Conservation (phyloP, 2,329 filamentous ascomycete genomes). For the Aspergillus sp. region DNA sequence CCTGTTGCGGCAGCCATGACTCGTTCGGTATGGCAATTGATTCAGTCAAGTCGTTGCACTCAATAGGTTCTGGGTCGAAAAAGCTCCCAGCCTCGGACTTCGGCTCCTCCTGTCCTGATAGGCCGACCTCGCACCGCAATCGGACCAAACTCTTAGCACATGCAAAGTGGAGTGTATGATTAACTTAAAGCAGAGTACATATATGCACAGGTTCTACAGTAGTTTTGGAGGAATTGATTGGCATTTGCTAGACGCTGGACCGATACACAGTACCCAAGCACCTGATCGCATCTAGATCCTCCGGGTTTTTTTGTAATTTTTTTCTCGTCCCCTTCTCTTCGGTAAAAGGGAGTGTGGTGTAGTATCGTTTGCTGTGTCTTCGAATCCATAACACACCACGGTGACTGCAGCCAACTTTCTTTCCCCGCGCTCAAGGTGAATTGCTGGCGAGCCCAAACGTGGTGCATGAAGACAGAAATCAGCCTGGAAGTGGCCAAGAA, state of each 20-base stretch:
- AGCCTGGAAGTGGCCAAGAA: neutral
- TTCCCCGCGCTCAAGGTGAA: neutral
- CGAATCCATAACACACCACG: neutral
- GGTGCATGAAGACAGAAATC: neutral
- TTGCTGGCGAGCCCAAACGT: neutral
- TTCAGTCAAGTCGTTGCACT: neutral
- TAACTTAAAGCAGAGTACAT: neutral
- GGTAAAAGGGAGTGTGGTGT: neutral
- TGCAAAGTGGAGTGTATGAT: too few species aligned
- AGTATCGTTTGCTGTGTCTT: neutral
- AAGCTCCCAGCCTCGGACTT: neutral
- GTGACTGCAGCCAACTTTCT: neutral
- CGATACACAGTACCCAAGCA: neutral
- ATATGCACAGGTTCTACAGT: neutral
- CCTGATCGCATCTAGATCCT: conserved; percentile 14
- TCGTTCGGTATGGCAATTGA: conserved; percentile 1
- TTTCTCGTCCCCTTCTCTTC: conserved; percentile 15
- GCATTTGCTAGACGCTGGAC: conserved; percentile 15
- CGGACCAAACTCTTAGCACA: neutral
- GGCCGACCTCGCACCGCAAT: conserved; percentile 7
- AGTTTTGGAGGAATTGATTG: conserved; percentile 12
- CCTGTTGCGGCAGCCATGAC: conserved; percentile 41
- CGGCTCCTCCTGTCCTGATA: neutral
- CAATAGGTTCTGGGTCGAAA: too few species aligned
- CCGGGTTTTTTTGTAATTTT: conserved; percentile 11